Evolutionary conservation across 192 early-diverging fungal species (phyloP), one percentile per base, ranked within the genome.

Genomic region (Gigaspora rosea): DNA sequence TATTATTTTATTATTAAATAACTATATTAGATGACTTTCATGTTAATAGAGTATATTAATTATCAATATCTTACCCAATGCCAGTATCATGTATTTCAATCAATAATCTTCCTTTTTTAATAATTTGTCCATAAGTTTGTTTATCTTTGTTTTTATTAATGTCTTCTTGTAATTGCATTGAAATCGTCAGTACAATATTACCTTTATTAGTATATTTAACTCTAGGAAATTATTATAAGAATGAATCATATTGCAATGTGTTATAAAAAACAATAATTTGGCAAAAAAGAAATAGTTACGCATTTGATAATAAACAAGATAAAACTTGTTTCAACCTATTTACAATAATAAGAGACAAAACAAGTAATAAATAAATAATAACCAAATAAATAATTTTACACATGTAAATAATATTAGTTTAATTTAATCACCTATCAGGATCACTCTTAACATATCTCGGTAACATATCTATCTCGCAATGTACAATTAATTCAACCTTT

Each of bases 21-120:
- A 36, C 16, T 8, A 9, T 48, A 32, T 22, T 13, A 20, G 32
- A 7, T 27, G 27, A 27, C 27, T 27, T 27, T 27, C 1, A 27
- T 27, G 27, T 27, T 27, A 27, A 27, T 27, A 49, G 13, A 51
- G 8, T 11, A 51, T 1, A 51, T 11, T 11, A 51, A 11, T 51
- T 0, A 51, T 11, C 8, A 51, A 51, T 27, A 27, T 27, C 27
- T 16, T 76, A 76, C 75, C 75, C 93, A 64, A 94, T 94, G 2
- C 93, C 93, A 1, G 91, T 91, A 68, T 94, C 93, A 16, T 78
- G 78, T 54, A 94, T 86, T 27, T 85, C 84, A 27, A 94, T 81
- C 57, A 87, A 78, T n/a, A 94, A 81, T 36, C 75, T 80, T 49
- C 81, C 68, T 5, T 82, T n/a, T 63, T 66, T 73, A 62, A 12